These are phyloP conservation scores for Fusarium sp. DNA, from an alignment of 2,329 filamentous ascomycete genomes.

Conservation along the genomic window DNA sequence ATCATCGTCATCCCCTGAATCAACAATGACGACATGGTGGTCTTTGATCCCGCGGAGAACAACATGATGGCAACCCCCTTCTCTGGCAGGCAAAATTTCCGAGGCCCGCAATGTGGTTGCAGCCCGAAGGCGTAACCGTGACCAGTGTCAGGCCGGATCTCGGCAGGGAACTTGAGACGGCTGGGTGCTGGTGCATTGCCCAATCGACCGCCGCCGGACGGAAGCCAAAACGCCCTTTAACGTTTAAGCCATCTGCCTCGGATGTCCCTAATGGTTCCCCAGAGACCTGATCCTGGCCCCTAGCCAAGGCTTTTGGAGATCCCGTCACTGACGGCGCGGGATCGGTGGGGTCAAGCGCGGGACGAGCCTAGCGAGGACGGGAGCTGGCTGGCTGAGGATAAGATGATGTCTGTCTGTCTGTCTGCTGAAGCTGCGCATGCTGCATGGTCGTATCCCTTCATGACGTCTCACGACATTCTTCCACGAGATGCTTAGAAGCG, in stretches of 20 bases:
- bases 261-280: conserved; percentile 12
- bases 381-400: conserved; percentile 1
- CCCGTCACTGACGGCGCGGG: conserved; percentile 31
- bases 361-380: conserved; percentile 39
- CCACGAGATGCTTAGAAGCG: neutral
- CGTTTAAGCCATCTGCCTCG: conserved; percentile 6
- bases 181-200: conserved; percentile 18
- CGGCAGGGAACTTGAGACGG: conserved; percentile 15
- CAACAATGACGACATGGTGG: conserved; percentile 10
- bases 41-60: conserved; percentile 11
- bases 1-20: neutral
- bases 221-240: conserved; percentile 14
- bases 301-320: conserved; percentile 33
- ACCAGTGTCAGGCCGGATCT: conserved; percentile 15
- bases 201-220: conserved; percentile 25
- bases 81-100: conserved; percentile 20
- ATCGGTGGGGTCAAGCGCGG: conserved; percentile 40
- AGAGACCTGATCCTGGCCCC: conserved; percentile 18
- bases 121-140: conserved; percentile 14
- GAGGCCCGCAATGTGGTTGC: conserved; percentile 35
- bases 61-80: neutral
- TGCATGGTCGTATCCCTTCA: neutral
- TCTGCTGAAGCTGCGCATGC: neutral
- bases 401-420: neutral
- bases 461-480: neutral